Evolutionary conservation across 2,329 filamentous ascomycete species (phyloP), one percentile per base, ranked within the genome.

Genomic region (Teratosphaeria epicoccoides): DNA sequence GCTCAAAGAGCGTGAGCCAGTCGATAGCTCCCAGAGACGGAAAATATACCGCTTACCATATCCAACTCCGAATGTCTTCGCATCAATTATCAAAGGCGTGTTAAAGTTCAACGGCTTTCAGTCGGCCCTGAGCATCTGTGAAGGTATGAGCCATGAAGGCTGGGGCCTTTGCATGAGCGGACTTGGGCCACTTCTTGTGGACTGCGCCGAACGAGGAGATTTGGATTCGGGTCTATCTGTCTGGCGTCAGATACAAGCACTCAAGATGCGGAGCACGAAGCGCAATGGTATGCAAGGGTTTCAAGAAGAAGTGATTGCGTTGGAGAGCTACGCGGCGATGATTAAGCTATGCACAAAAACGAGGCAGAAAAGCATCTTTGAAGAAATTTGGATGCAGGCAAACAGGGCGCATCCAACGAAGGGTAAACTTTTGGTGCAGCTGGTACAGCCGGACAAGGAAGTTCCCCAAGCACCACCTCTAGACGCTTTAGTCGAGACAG

Each of bases 101-200:
- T 57, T 74, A 33, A 65, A 68, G 47, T 76, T 76, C 53, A 65
- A 67, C 24, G 73, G 73, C 12, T 71, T 75, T 46, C 69, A 73
- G 2, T 63, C 68, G 10, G 68, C 72, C 10, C 56, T 74, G 7
- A 61, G 68, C 1, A 64, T 73, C 12, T 73, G 70, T 55, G 64
- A 65, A 47, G 64, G 68, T 28, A 71, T 75, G 67, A 67, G 69
- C 14, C 54, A 61, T 6, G 68, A 74, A 46, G 72, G 73, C 40
- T 76, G 73, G 73, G 71, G 72, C 9, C 59, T 75, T 7, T 68
- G 70, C 49, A 62, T 71, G 37, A 56, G 57, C 11, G 68, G 68
- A 2, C 61, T 75, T 4, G 65, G 60, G 1, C 61, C 66, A 12
- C 61, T 76, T 28, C 61, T 76, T 37, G 59, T 61, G 9, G 68